Percentiles rank a stretch among this genome's conserved stretches.
phyloP scores from a whole-genome alignment of 2,329 filamentous ascomycete species.

The Xylariaceae sp. region DNA sequence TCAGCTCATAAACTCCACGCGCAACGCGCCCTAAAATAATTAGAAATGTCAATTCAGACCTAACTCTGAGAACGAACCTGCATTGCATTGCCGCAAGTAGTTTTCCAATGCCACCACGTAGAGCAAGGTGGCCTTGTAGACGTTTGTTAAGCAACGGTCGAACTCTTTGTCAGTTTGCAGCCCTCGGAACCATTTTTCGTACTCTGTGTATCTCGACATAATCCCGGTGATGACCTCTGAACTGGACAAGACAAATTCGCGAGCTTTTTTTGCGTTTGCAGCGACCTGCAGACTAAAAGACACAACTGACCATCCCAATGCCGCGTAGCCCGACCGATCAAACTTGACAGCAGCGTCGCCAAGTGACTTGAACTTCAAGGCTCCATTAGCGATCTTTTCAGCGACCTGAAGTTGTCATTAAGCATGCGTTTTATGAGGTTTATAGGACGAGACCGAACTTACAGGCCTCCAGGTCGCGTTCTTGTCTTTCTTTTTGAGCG shows the following conservation, averaged over 20 bases:
- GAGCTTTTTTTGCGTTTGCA: neutral
- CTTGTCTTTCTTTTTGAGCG: too few species aligned
- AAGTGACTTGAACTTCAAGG: too few species aligned
- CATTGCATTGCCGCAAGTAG: neutral
- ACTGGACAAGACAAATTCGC: neutral
- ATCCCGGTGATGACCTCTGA: neutral
- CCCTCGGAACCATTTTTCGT: neutral
- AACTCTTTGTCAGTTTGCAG: neutral
- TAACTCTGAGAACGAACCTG: neutral
- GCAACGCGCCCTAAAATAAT: neutral
- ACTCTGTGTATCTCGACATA: neutral
- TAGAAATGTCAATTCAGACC: neutral
- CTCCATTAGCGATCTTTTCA: too few species aligned
- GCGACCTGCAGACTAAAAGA: too few species aligned
- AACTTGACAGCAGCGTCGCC: too few species aligned
- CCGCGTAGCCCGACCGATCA: too few species aligned
- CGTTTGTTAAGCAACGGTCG: neutral
- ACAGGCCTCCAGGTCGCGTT: too few species aligned
- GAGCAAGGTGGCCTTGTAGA: neutral
- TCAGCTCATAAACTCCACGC: neutral
- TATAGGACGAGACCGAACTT: too few species aligned
- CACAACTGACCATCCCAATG: too few species aligned
- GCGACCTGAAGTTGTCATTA: too few species aligned
- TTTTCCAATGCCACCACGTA: neutral
- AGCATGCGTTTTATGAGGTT: too few species aligned